A percentile compares a stretch with the other conserved stretches of the same genome.
phyloP scores from a whole-genome alignment of 2,329 filamentous ascomycete species.

The Chalaropsis thielavioides region DNA sequence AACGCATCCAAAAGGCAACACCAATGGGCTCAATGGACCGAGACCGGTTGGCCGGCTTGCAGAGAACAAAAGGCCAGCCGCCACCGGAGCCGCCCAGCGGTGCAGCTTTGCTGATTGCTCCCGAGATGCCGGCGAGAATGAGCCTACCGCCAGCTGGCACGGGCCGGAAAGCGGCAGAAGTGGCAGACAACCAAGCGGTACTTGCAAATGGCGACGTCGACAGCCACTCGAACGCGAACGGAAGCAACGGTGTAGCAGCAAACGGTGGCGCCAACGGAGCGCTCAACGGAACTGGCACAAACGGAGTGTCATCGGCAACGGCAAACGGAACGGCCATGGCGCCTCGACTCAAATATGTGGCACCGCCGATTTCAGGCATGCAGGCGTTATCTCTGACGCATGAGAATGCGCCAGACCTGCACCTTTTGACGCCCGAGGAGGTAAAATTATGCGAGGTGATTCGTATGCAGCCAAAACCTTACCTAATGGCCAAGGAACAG shows the following conservation, averaged over 20 bases:
- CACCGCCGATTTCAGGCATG: constrained; percentile 45
- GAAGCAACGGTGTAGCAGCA: constrained; percentile 36
- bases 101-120: constrained; percentile 60
- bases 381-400: constrained; percentile 53
- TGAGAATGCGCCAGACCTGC: constrained; percentile 67
- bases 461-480: constrained; percentile 82
- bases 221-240: constrained; percentile 27
- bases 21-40: constrained; percentile 75
- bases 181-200: constrained; percentile 19
- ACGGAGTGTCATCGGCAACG: constrained; percentile 25
- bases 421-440: constrained; percentile 74
- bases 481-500: constrained; percentile 84
- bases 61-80: constrained; percentile 52
- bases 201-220: constrained; percentile 32
- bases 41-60: constrained; percentile 55
- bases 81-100: constrained; percentile 58
- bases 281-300: constrained; percentile 16
- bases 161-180: constrained; percentile 21
- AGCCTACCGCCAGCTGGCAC: constrained; percentile 23
- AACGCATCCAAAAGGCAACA: constrained; percentile 52
- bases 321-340: constrained; percentile 25
- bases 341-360: constrained; percentile 37
- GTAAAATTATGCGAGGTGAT: constrained; percentile 72
- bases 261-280: constrained; percentile 39
- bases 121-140: constrained; percentile 55